A percentile compares a stretch with the other conserved stretches of the same genome.
phyloP scores from a whole-genome alignment of 345 rosid species.

The Rhizophora apiculata region DNA sequence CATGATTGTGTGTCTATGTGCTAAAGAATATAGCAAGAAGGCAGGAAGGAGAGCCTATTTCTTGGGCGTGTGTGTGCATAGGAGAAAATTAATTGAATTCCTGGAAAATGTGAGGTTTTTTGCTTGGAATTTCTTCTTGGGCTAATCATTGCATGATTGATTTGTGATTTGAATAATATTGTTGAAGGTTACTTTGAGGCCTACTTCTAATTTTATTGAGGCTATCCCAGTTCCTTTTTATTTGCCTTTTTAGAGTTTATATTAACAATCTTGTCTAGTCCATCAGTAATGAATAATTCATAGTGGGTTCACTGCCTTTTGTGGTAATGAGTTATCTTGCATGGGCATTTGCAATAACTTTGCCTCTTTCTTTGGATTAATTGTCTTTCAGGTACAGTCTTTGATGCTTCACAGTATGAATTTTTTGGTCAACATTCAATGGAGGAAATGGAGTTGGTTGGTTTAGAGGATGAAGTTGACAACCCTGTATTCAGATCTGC shows the following conservation, averaged over 20 bases:
- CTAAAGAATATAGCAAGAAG: too few species aligned
- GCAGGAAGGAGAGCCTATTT: too few species aligned
- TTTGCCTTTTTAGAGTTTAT: not conserved
- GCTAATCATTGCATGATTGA: too few species aligned
- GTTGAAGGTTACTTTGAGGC: too few species aligned
- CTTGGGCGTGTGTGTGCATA: too few species aligned
- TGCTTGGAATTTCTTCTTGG: too few species aligned
- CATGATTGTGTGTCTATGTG: too few species aligned
- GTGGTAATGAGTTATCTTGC: not conserved
- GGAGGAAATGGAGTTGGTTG: slow-evolving; percentile 66
- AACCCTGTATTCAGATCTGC: slow-evolving; percentile 47
- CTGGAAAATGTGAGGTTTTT: too few species aligned
- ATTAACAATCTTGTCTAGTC: not conserved
- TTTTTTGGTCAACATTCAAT: slow-evolving; percentile 64
- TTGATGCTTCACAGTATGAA: slow-evolving; percentile 73
- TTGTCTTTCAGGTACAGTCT: slow-evolving; percentile 27
- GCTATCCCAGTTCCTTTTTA: not conserved
- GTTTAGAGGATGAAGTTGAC: slow-evolving; percentile 50
- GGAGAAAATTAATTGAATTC: too few species aligned
- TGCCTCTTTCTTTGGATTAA: not conserved
- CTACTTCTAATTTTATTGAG: too few species aligned
- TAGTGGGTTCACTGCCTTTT: not conserved
- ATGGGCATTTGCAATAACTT: not conserved
- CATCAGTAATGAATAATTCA: not conserved
- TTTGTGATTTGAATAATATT: too few species aligned